Conservation (phyloP, 2,329 filamentous ascomycete species). For the Trichoderma sp. region DNA sequence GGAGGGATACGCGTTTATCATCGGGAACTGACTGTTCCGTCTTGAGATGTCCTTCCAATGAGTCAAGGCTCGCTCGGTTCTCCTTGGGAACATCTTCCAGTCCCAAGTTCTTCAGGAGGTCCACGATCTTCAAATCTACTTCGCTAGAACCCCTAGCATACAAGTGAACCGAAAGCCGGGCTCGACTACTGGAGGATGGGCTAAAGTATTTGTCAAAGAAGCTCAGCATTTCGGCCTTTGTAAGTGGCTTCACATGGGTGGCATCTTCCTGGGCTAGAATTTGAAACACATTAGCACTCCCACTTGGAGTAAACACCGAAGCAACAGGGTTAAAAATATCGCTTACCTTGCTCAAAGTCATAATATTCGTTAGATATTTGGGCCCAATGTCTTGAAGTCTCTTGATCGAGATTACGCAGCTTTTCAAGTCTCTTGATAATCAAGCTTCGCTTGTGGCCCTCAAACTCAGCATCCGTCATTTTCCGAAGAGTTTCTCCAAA, state of each 20-base stretch:
- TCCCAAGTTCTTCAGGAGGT: constrained; percentile 37
- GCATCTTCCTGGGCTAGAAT: constrained; percentile 69
- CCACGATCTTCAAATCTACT: constrained; percentile 45
- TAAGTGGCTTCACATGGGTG: constrained; percentile 66
- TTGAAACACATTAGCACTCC: neutral
- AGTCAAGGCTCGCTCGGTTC: constrained; percentile 47
- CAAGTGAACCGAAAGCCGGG: constrained; percentile 83
- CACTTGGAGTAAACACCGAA: neutral
- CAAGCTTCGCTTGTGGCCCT: constrained; percentile 84
- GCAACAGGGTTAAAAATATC: neutral
- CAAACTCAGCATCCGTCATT: constrained; percentile 82
- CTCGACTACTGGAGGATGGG: constrained; percentile 66
- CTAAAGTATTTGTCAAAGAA: constrained; percentile 77
- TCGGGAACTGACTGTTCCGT: constrained; percentile 46
- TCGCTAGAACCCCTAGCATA: constrained; percentile 62
- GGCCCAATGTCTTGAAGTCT: constrained; percentile 77
- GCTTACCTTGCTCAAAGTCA: constrained; percentile 80
- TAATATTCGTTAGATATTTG: constrained; percentile 84
- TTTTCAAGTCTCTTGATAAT: constrained; percentile 86
- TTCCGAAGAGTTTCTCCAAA: constrained; percentile 64
- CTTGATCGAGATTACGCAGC: constrained; percentile 84
- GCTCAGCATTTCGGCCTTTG: constrained; percentile 72
- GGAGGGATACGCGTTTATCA: constrained; percentile 48
- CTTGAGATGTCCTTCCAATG: constrained; percentile 49
- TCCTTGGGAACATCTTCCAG: constrained; percentile 39